Conservation (phyloP, 192 early-diverging fungal genomes). For the Coemansia sp. region DNA sequence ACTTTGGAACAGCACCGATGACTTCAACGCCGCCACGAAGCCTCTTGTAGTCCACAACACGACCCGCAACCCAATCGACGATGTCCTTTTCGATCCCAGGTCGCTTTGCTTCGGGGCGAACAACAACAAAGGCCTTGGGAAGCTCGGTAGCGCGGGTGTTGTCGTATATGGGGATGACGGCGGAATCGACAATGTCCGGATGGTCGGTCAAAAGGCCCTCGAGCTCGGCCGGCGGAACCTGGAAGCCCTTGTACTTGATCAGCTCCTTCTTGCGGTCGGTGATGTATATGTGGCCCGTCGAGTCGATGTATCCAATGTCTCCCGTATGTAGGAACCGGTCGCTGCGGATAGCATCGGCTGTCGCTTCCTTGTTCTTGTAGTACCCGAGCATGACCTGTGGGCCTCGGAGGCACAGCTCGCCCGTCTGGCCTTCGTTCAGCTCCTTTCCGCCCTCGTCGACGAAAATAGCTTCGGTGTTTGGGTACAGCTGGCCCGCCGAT, state of each 20-base stretch:
- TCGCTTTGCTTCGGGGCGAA: constrained; percentile 43
- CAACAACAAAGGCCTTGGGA: constrained; percentile 79
- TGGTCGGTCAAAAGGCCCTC: constrained; percentile 75
- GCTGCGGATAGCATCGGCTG: constrained; percentile 63
- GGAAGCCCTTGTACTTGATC: constrained; percentile 89
- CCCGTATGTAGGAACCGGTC: constrained; percentile 85
- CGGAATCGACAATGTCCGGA: constrained; percentile 64
- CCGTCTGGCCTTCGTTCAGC: constrained; percentile 60
- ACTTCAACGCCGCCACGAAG: constrained; percentile 77
- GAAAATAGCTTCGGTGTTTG: constrained; percentile 72
- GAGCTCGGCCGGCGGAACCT: constrained; percentile 83
- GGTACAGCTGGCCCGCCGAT: constrained; percentile 68
- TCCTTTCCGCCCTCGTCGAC: constrained; percentile 71
- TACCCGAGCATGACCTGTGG: constrained; percentile 90
- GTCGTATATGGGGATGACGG: constrained; percentile 66
- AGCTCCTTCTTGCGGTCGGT: constrained; percentile 86
- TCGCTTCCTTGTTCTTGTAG: constrained; percentile 76
- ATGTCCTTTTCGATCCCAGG: constrained; percentile 45
- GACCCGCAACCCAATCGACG: constrained; percentile 57
- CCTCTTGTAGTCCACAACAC: constrained; percentile 74
- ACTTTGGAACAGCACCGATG: constrained; percentile 74
- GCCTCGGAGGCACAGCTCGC: constrained; percentile 85
- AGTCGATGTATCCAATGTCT: constrained; percentile 75
- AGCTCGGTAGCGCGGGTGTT: constrained; percentile 65
- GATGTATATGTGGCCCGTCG: constrained; percentile 60